Evolutionary conservation across 1,284 basidiomycete genomes (phyloP).

Genomic region (Hortiboletus rubellus): DNA sequence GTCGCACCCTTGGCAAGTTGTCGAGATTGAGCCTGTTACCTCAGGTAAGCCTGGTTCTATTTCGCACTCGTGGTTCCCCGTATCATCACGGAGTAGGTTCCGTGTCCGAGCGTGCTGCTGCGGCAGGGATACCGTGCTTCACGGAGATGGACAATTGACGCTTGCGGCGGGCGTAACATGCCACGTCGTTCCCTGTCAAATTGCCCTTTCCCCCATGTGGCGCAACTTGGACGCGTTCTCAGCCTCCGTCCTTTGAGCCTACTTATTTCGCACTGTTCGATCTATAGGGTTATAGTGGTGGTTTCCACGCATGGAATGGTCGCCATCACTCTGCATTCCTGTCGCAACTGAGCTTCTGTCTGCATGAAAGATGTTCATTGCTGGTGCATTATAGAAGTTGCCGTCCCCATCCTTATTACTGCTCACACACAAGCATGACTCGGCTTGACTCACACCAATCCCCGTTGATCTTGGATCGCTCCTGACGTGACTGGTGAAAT

Average conservation of each 20-base stretch:
- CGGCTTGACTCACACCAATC: not conserved
- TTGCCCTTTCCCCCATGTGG: slow-evolving; percentile 2
- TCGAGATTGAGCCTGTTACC: not conserved
- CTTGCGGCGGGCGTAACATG: slow-evolving; percentile 8
- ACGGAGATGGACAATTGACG: slow-evolving; percentile 4
- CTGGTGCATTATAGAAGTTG: slow-evolving; percentile 1
- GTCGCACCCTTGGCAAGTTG: not conserved
- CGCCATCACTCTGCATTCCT: slow-evolving; percentile 12
- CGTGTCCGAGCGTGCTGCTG: not conserved
- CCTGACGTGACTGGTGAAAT: slow-evolving; percentile 4
- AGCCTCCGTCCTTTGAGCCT: slow-evolving; percentile 14
- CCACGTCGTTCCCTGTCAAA: slow-evolving; percentile 12
- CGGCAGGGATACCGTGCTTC: slow-evolving; percentile 2
- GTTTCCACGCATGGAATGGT: slow-evolving; percentile 11
- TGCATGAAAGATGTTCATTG: slow-evolving; percentile 6
- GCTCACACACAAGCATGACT: slow-evolving; percentile 8
- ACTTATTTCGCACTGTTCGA: slow-evolving; percentile 29
- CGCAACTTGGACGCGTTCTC: slow-evolving; percentile 2
- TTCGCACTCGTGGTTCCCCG: not conserved
- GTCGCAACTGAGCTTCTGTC: slow-evolving; percentile 18
- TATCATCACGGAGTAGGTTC: slow-evolving; percentile 14
- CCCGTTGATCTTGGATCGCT: slow-evolving; percentile 1
- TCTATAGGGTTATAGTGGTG: slow-evolving; percentile 20
- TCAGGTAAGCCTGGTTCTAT: slow-evolving; percentile 13
- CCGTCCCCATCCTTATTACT: not conserved